Percentiles rank a stretch among this genome's conserved stretches.
These are phyloP conservation scores for Beauveria bassiana DNA, from an alignment of 2,329 filamentous ascomycete species.

Conservation along the genomic window DNA sequence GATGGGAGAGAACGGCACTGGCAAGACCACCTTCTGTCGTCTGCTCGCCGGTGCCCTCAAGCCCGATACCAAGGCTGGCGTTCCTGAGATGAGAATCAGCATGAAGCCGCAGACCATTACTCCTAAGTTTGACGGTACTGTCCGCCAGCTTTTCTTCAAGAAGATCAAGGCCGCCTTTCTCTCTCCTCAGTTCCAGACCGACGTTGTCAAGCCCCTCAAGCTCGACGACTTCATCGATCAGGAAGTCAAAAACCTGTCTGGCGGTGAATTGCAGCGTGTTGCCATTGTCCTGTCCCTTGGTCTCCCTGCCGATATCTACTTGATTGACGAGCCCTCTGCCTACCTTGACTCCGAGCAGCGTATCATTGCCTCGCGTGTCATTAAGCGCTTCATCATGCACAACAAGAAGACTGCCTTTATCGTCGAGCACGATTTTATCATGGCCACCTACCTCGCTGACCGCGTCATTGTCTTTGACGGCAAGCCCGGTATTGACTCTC, in stretches of 20 bases:
- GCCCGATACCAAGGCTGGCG: constrained; percentile 68
- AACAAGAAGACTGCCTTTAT: constrained; percentile 99
- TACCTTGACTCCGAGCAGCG: constrained; percentile 99
- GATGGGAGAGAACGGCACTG: constrained; percentile 99
- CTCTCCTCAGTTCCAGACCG: constrained; percentile 96
- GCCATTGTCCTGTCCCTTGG: constrained; percentile 96
- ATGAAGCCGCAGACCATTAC: constrained; percentile 99
- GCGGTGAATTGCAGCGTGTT: constrained; percentile 98
- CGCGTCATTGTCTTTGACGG: constrained; percentile 98
- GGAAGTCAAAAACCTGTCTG: constrained; percentile 97
- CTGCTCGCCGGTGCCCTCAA: constrained; percentile 90
- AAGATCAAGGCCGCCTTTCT: constrained; percentile 97
- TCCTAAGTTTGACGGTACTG: constrained; percentile 93
- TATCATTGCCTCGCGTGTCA: constrained; percentile 93
- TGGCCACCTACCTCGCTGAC: constrained; percentile 72
- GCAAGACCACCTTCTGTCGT: constrained; percentile 98
- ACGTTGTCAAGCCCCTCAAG: constrained; percentile 99
- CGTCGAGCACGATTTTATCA: constrained; percentile 99
- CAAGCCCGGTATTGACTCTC: constrained; percentile 77
- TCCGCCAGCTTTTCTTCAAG: constrained; percentile 98
- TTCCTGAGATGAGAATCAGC: constrained; percentile 93
- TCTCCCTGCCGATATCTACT: constrained; percentile 92
- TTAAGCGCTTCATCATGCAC: constrained; percentile 99
- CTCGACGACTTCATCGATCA: constrained; percentile 99
- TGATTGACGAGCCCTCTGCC: constrained; percentile 95